Conservation (phyloP, 2,329 filamentous ascomycete genomes). For the Botrytis squamosa region DNA sequence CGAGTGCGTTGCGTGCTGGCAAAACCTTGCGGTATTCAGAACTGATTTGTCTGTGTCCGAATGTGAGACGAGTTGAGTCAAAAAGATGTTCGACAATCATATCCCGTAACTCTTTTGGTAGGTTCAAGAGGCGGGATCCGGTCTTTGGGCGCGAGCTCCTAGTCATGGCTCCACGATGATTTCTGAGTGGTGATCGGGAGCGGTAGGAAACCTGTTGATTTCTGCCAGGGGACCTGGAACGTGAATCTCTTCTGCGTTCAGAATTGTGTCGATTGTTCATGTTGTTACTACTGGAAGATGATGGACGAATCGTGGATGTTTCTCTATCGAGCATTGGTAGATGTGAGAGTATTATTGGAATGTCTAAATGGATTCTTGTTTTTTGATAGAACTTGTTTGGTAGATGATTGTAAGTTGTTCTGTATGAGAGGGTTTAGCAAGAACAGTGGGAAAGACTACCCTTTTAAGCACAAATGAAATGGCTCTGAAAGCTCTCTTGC, state of each 20-base stretch:
- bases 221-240: slow-evolving; percentile 21
- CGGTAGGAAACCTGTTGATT: slow-evolving; percentile 23
- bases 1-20: not conserved
- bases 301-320: not conserved
- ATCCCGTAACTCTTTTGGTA: not conserved
- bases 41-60: not conserved
- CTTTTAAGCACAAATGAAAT: not conserved
- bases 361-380: not conserved
- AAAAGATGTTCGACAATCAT: not conserved
- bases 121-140: not conserved
- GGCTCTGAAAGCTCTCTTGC: not conserved
- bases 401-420: not conserved
- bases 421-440: not conserved
- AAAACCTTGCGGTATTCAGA: not conserved
- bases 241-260: slow-evolving; percentile 17
- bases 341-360: not conserved
- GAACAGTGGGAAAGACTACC: not conserved
- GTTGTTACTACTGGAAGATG: not conserved
- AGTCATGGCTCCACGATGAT: slow-evolving; percentile 10
- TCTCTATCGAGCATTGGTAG: not conserved
- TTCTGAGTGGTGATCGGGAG: slow-evolving; percentile 28
- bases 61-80: slow-evolving; percentile 1
- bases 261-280: not conserved
- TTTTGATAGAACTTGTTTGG: not conserved
- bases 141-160: not conserved